Conservation (phyloP, 306 rosid genomes). For the Gastrolobium villosum region DNA sequence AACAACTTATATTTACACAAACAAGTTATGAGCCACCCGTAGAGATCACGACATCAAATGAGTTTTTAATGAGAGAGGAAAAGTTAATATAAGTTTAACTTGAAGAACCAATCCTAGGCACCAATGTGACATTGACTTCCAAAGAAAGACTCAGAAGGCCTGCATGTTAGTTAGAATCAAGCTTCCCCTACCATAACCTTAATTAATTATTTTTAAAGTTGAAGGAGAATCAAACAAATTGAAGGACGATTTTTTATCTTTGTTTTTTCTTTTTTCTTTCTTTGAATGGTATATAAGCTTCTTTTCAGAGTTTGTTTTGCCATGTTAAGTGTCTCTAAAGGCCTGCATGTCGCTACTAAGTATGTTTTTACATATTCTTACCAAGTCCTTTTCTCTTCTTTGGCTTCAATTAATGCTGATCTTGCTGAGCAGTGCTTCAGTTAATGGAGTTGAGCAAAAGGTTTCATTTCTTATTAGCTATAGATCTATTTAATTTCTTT, state of each 20-base stretch:
- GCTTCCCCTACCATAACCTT: slow-evolving; percentile 55
- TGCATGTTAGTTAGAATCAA: slow-evolving; percentile 67
- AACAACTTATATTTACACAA: too few relatives aligned
- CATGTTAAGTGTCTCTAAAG: too few relatives aligned
- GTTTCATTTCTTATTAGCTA: too few relatives aligned
- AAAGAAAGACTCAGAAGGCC: slow-evolving; percentile 48
- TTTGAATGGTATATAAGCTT: slow-evolving; percentile 39
- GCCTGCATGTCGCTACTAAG: too few relatives aligned
- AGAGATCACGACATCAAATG: slow-evolving; percentile 28
- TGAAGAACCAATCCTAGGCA: slow-evolving; percentile 62
- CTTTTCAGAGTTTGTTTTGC: too few relatives aligned
- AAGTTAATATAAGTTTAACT: slow-evolving; percentile 56
- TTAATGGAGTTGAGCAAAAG: too few relatives aligned
- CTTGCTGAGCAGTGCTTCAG: too few relatives aligned
- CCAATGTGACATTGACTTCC: slow-evolving; percentile 58
- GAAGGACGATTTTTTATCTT: slow-evolving; percentile 21
- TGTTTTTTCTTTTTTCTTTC: slow-evolving; percentile 14
- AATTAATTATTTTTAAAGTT: slow-evolving; percentile 37
- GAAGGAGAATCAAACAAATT: slow-evolving; percentile 44
- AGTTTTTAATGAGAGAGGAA: slow-evolving; percentile 22
- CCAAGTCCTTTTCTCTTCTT: too few relatives aligned
- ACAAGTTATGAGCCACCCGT: neutral
- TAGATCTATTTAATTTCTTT: too few relatives aligned
- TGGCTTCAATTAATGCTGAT: too few relatives aligned
- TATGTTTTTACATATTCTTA: too few relatives aligned